Evolutionary conservation across 768 basidiomycete species (phyloP), one percentile per base, ranked within the genome.

Genomic region (Cubamyces sp.): DNA sequence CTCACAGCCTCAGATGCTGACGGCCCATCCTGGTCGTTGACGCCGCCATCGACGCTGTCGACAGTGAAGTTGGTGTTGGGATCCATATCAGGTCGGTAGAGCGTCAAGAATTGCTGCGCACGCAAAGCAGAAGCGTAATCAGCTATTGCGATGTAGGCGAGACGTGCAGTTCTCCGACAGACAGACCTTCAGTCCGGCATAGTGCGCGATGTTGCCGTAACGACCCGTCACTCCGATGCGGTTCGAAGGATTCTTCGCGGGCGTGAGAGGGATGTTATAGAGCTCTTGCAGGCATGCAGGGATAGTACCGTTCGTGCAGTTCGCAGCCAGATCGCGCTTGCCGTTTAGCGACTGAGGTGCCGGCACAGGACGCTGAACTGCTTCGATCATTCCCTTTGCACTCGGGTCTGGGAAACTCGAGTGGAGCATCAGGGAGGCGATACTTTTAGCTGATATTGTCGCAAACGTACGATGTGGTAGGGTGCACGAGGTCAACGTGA

Each of bases 1-100:
- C 63, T 84, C 78, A 18, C 54, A 60, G 87, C 88, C 70, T 91
- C 90, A 6, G 59, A 60, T 7, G 47, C 52, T 11, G 45, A 53
- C 8, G 40, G 53, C 7, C 5, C 47, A 34, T 53, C 11, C 34
- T 61, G 46, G 19, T 41, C 52, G 34, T 54, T 71, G 15, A 30
- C n/a, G 11, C 74, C 74, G 8, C 70, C 73, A 46, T 75, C 73
- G 7, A 74, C 34, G 16, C 70, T 67, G 34, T 71, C 64, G 1
- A 70, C 30, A 2, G 56, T 56, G 60, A 74, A 75, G n/a, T 62
- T 65, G 3, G 69, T 70, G 12, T 46, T 52, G 15, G 69, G 42
- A 2, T 43, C 18, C 49, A 73, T 57, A 46, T 73, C 72, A 0
- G 74, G 70, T 6, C 71, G 71, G 21, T 65, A 62, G 0, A 14